A percentile compares a stretch with the other conserved stretches of the same genome.
phyloP scores from a whole-genome alignment of 2,329 filamentous ascomycete species.

The Venturia carpophila region DNA sequence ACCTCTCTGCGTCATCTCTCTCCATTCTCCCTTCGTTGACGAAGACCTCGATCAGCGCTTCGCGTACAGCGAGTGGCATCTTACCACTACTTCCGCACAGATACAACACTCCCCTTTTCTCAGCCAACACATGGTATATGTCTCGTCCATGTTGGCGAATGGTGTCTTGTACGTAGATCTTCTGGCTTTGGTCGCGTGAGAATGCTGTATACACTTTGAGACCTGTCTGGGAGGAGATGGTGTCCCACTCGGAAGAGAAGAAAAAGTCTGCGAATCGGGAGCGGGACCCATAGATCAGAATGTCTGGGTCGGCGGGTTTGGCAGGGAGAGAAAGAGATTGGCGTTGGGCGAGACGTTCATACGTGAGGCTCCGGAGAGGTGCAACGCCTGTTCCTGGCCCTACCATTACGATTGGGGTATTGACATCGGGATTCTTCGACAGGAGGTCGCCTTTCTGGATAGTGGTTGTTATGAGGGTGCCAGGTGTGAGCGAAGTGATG shows the following conservation, averaged over 20 bases:
- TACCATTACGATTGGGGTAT: constrained; percentile 62
- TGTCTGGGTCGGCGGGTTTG: constrained; percentile 26
- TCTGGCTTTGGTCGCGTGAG: constrained; percentile 55
- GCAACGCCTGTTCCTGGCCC: constrained; percentile 83
- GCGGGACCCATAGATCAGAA: constrained; percentile 80
- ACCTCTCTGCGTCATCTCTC: constrained; percentile 47
- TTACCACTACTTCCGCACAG: constrained; percentile 57
- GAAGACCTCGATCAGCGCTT: constrained; percentile 57
- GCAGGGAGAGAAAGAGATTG: constrained; percentile 22
- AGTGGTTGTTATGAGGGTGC: constrained; percentile 52
- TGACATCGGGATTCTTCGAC: constrained; percentile 38
- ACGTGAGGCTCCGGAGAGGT: constrained; percentile 72
- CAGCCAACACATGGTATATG: constrained; percentile 46
- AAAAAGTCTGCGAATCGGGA: constrained; percentile 70
- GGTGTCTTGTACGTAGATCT: constrained; percentile 61
- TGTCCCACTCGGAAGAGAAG: constrained; percentile 68
- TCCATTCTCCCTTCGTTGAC: constrained; percentile 34
- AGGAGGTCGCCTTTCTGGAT: constrained; percentile 47
- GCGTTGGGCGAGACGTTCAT: constrained; percentile 50
- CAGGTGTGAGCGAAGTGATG: constrained; percentile 55
- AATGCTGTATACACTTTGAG: constrained; percentile 58
- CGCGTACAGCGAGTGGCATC: constrained; percentile 63
- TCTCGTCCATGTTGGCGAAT: constrained; percentile 44
- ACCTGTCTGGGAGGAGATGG: constrained; percentile 34
- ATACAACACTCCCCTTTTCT: constrained; percentile 46